These are phyloP conservation scores for Lyophyllum atratum DNA, from an alignment of 768 basidiomycete species.

Conservation along the genomic window DNA sequence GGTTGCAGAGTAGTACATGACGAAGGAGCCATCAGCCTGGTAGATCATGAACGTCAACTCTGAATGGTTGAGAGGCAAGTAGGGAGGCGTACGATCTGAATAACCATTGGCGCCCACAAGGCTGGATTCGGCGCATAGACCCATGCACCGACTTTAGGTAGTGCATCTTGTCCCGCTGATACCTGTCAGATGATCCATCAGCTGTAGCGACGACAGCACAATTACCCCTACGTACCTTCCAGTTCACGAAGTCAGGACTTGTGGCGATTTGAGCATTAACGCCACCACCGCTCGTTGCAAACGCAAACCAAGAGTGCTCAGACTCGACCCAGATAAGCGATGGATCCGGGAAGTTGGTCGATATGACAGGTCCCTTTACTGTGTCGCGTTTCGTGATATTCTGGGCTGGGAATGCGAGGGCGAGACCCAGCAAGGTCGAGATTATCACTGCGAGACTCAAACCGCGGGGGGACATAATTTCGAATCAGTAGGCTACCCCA, in stretches of 20 bases:
- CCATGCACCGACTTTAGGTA: slow-evolving; percentile 16
- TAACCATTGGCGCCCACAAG: slow-evolving; percentile 18
- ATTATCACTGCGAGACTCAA: neutral
- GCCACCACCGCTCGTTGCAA: slow-evolving; percentile 13
- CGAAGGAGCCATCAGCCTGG: slow-evolving; percentile 11
- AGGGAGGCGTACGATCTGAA: slow-evolving; percentile 5
- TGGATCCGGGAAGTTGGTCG: slow-evolving; percentile 13
- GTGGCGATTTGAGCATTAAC: slow-evolving; percentile 12
- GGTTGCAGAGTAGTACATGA: slow-evolving; percentile 16
- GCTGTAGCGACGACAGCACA: neutral
- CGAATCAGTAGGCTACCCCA: neutral
- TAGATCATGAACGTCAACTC: neutral
- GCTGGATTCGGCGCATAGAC: slow-evolving; percentile 9
- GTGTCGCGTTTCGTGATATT: slow-evolving; percentile 14
- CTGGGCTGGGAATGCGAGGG: slow-evolving; percentile 2
- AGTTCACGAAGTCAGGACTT: slow-evolving; percentile 10
- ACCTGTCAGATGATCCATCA: neutral
- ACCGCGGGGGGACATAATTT: neutral
- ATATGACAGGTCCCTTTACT: slow-evolving; percentile 11
- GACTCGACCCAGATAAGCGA: slow-evolving; percentile 14
- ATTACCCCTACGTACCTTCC: slow-evolving; percentile 2
- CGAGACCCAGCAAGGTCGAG: neutral
- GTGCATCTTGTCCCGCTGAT: slow-evolving; percentile 1
- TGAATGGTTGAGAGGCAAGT: neutral
- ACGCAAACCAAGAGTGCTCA: slow-evolving; percentile 15